These are phyloP conservation scores for Sphagnurus paluster DNA, from an alignment of 1,284 basidiomycete species.

Conservation along the genomic window DNA sequence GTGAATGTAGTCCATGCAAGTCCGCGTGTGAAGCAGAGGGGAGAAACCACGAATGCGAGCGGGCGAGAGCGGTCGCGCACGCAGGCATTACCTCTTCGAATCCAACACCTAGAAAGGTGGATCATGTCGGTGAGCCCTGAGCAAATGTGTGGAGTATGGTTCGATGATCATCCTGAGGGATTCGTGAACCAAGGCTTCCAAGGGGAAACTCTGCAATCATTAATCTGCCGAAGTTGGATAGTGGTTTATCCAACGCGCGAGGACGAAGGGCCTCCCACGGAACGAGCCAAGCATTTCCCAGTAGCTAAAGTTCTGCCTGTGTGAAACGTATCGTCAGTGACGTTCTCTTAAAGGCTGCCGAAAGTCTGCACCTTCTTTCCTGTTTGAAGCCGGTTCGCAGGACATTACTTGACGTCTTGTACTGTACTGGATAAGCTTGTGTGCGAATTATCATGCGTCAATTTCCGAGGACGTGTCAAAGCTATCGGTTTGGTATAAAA, in stretches of 20 bases:
- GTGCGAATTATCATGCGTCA: constrained; percentile 12
- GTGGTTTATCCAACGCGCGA: constrained; percentile 6
- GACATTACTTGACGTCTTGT: constrained; percentile 17
- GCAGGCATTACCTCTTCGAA: constrained; percentile 1
- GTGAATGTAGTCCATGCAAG: constrained; percentile 12
- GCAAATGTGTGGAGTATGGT: constrained; percentile 2
- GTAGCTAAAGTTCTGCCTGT: constrained; percentile 10
- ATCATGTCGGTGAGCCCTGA: constrained; percentile 6
- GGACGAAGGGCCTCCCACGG: constrained; percentile 18
- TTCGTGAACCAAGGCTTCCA: not conserved
- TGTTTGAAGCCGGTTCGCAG: constrained; percentile 16
- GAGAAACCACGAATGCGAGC: too few species aligned
- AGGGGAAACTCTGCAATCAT: not conserved
- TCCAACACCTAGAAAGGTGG: constrained; percentile 4
- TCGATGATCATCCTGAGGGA: constrained; percentile 3
- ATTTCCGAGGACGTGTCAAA: constrained; percentile 18
- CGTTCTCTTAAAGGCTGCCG: constrained; percentile 16
- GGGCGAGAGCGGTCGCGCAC: too few species aligned
- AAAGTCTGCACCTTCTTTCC: constrained; percentile 20
- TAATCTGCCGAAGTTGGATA: constrained; percentile 11
- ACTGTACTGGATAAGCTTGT: constrained; percentile 13
- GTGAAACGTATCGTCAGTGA: constrained; percentile 7
- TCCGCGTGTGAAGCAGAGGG: constrained; percentile 14
- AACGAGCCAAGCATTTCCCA: constrained; percentile 17
- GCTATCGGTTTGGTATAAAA: too few species aligned